Percentiles rank a stretch among this genome's conserved stretches.
Evolutionary conservation across 371 early-diverging fungal species (phyloP).

Genomic region (Syncephalis plumigaleata): DNA sequence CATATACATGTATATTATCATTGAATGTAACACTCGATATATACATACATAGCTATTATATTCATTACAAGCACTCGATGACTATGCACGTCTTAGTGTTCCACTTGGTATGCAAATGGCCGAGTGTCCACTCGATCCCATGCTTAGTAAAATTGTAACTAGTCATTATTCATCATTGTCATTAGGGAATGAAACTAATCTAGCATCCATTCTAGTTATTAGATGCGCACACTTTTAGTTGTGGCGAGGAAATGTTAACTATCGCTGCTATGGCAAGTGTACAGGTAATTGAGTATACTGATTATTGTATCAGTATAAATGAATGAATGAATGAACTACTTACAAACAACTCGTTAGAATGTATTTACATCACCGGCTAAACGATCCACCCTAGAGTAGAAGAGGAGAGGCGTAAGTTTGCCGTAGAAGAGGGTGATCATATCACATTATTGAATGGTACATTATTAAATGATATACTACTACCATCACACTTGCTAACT

Average conservation of each 20-base stretch:
- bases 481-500: not conserved
- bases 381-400: slow-evolving; percentile 13
- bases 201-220: slow-evolving; percentile 34
- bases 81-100: slow-evolving; percentile 51
- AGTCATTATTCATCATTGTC: too few species aligned
- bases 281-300: slow-evolving; percentile 26
- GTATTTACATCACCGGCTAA: not conserved
- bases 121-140: slow-evolving; percentile 66
- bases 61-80: slow-evolving; percentile 56
- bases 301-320: too few species aligned
- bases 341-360: not conserved
- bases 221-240: slow-evolving; percentile 40
- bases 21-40: too few species aligned
- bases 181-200: too few species aligned
- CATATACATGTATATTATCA: too few species aligned
- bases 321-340: too few species aligned
- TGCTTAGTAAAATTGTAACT: slow-evolving; percentile 44
- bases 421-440: slow-evolving; percentile 72
- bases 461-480: not conserved
- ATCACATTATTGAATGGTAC: slow-evolving; percentile 50
- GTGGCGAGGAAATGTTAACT: slow-evolving; percentile 60
- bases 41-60: slow-evolving; percentile 42
- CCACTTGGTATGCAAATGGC: slow-evolving; percentile 63
- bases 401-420: slow-evolving; percentile 48
- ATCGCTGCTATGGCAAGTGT: slow-evolving; percentile 73